These are phyloP conservation scores for Platanthera zijinensis DNA, from an alignment of 106 monocot genomes.

Conservation along the genomic window DNA sequence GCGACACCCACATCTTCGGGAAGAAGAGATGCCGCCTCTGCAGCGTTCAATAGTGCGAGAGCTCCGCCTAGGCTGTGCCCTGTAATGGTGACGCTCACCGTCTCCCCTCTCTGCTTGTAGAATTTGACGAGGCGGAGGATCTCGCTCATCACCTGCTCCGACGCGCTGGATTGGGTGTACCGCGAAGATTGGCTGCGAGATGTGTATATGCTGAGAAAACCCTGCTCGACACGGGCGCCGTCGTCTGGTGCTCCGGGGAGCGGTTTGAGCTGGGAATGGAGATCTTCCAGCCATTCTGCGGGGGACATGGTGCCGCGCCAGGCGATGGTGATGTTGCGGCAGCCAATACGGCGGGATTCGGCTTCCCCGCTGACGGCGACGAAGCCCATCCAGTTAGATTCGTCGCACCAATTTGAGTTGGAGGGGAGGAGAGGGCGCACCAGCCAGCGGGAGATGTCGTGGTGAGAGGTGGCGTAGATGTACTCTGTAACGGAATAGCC, in stretches of 20 bases:
- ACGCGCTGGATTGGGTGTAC: conserved; percentile 54
- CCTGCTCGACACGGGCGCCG: conserved; percentile 44
- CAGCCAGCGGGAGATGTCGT: conserved; percentile 40
- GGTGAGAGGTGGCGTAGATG: conserved; percentile 62
- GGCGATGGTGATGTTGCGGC: conserved; percentile 51
- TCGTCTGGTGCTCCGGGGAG: conserved; percentile 1
- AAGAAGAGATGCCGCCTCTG: conserved; percentile 33
- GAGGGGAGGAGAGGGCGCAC: conserved; percentile 27
- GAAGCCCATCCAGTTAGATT: conserved; percentile 80
- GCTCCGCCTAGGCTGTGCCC: conserved; percentile 85
- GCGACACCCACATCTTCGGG: conserved; percentile 23
- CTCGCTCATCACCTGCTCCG: conserved; percentile 64
- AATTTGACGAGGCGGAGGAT: conserved; percentile 28
- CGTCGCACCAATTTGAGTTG: conserved; percentile 37
- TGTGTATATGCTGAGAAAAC: conserved; percentile 52
- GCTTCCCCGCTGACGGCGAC: conserved; percentile 53
- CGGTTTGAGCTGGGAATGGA: conserved; percentile 31
- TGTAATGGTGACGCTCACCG: conserved; percentile 58
- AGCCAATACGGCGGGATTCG: conserved; percentile 37
- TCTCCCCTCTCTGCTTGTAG: conserved; percentile 41
- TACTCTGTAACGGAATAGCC: conserved; percentile 45
- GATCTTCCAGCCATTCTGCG: conserved; percentile 52
- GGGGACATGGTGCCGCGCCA: conserved; percentile 59
- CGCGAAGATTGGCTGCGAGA: conserved; percentile 33
- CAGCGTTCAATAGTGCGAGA: conserved; percentile 51